phyloP scores from a whole-genome alignment of 2,329 filamentous ascomycete species.

The Dactylellina parvicollis region DNA sequence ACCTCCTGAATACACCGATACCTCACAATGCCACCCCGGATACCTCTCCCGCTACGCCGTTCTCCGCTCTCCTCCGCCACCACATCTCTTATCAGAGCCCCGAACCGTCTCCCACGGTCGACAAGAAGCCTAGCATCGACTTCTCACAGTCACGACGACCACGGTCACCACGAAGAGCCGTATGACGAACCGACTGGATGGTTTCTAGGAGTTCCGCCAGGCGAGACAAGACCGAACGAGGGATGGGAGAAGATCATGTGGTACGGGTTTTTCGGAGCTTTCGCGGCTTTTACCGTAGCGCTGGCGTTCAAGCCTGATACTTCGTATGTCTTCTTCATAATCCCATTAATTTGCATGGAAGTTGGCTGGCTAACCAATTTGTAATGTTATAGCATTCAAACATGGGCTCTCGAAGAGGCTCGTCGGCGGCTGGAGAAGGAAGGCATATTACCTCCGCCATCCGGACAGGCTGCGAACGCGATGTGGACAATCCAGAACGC shows the following conservation, averaged over 20 bases:
- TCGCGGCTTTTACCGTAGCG: constrained; percentile 77
- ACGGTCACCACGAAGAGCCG: constrained; percentile 73
- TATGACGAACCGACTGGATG: constrained; percentile 92
- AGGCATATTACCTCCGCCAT: constrained; percentile 78
- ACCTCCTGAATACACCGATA: constrained; percentile 1
- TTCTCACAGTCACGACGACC: constrained; percentile 58
- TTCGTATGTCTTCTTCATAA: constrained; percentile 74
- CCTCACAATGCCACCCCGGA: constrained; percentile 48
- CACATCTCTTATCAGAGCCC: constrained; percentile 47
- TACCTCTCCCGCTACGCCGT: constrained; percentile 50
- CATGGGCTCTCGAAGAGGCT: constrained; percentile 97
- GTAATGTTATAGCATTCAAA: constrained; percentile 80
- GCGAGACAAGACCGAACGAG: constrained; percentile 94
- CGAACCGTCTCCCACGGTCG: constrained; percentile 37
- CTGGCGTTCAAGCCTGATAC: constrained; percentile 99
- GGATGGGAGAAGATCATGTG: constrained; percentile 92
- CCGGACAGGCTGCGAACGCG: constrained; percentile 45
- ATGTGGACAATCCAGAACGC: constrained; percentile 51
- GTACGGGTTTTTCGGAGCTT: constrained; percentile 82
- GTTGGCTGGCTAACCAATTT: background rate
- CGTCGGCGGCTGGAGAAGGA: constrained; percentile 93
- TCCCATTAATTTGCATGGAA: background rate
- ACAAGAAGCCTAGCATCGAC: constrained; percentile 40
- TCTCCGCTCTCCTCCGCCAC: constrained; percentile 53
- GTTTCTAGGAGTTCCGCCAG: constrained; percentile 93